Evolutionary conservation across 345 rosid genomes (phyloP), one percentile per base, ranked within the genome.

Genomic region (Eucalyptus coolabah): DNA sequence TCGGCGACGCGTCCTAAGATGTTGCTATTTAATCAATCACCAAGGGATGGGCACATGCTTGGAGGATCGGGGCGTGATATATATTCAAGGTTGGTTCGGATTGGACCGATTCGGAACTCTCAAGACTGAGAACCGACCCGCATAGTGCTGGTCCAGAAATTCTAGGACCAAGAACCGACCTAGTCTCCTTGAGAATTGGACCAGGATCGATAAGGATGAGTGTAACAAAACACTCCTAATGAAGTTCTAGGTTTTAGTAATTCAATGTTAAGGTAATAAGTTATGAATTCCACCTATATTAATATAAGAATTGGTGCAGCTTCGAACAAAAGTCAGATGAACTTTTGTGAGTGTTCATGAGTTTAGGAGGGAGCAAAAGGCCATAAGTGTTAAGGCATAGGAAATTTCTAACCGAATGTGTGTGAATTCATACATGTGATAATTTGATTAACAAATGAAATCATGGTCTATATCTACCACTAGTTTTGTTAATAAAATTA

Each of bases 91-190:
- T 51, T 17, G 54, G 8, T 51, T 6, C 2, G 8, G 21, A 51
- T 51, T 51, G 21, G 54, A 51, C 4, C 2, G 0, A 51, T 1
- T 1, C 21, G 4, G 2, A 51, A 51, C 21, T 51, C 21, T 51
- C 4, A 51, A 0, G 54, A 51, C 1, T 2, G 21, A 51, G 4
- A 3, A 51, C 2, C 4, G 8, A 51, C 21, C 9, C 0, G 21
- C 8, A 51, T 1, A 51, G 4, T 17, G 21, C 9, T 51, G 4
- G 21, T 51, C 21, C 8, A 51, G 4, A 17, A 51, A 50, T 50
- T 50, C 7, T 50, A 50, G 0, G 4, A 51, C 21, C 54, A 51
- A 17, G 8, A 19, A 51, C 0, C 4, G 21, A 51, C 54, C 8
- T 0, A 50, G 53, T 50, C 3, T 16, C 3, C 19, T 0, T 50